Evolutionary conservation across 2,329 filamentous ascomycete genomes (phyloP).

Genomic region (Sarocladium kiliense): DNA sequence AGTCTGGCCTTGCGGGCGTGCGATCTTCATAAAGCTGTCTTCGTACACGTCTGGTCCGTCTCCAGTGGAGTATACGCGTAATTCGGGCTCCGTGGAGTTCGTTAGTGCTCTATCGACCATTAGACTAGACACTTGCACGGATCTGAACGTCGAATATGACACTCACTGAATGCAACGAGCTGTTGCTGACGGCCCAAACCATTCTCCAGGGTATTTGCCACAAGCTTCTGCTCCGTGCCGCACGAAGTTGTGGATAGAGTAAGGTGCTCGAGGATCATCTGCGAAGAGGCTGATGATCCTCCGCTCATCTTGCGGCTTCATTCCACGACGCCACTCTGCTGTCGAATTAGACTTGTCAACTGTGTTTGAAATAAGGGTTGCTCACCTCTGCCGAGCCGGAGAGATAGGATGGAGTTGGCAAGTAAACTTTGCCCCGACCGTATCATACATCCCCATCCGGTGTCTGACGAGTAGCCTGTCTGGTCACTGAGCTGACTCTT

Average conservation of each 20-base stretch:
- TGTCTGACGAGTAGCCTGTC: constrained; percentile 83
- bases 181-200: constrained; percentile 97
- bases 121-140: no score
- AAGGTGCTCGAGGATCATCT: constrained; percentile 79
- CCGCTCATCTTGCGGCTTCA: constrained; percentile 55
- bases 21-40: constrained; percentile 76
- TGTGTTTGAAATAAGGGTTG: background rate
- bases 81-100: constrained; percentile 55
- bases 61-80: constrained; percentile 84
- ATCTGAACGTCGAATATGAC: no score
- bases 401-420: constrained; percentile 73
- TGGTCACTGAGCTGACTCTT: constrained; percentile 75
- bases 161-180: constrained; percentile 88
- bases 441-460: constrained; percentile 99
- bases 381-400: constrained; percentile 74
- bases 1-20: constrained; percentile 56
- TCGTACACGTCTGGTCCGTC: constrained; percentile 92
- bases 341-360: background rate
- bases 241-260: constrained; percentile 94
- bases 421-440: constrained; percentile 89
- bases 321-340: constrained; percentile 68
- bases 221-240: constrained; percentile 79
- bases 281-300: constrained; percentile 76
- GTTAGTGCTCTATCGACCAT: constrained; percentile 61
- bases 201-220: constrained; percentile 92